Percentiles rank a stretch among this genome's conserved stretches.
These are phyloP conservation scores for Fusarium subglutinans DNA, from an alignment of 2,329 filamentous ascomycete genomes.

Conservation along the genomic window DNA sequence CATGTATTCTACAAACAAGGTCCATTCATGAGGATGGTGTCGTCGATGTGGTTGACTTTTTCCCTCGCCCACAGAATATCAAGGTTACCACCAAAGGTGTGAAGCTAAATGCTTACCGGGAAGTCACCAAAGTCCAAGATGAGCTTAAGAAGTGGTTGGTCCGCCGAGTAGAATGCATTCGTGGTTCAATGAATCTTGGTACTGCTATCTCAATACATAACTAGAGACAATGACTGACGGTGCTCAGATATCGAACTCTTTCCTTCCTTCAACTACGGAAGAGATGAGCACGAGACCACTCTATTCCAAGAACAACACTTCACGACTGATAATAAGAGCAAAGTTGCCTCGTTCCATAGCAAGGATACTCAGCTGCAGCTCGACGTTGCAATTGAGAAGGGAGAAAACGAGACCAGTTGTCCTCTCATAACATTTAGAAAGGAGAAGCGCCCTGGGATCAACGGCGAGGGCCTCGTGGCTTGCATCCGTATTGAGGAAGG, in stretches of 20 bases:
- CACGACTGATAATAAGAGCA: slow-evolving; percentile 57
- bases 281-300: slow-evolving; percentile 67
- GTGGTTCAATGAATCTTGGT: slow-evolving; percentile 71
- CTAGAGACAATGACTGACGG: neutral
- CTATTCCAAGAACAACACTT: slow-evolving; percentile 58
- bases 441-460: slow-evolving; percentile 59
- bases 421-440: slow-evolving; percentile 67
- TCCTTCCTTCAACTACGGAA: slow-evolving; percentile 77
- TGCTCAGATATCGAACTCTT: slow-evolving; percentile 73
- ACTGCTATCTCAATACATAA: neutral
- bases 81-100: slow-evolving; percentile 59
- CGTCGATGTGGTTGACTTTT: slow-evolving; percentile 78
- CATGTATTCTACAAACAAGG: slow-evolving; percentile 80
- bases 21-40: slow-evolving; percentile 81
- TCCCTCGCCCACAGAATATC: slow-evolving; percentile 72
- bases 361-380: slow-evolving; percentile 69
- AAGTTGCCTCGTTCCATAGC: slow-evolving; percentile 71
- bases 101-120: slow-evolving; percentile 62
- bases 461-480: slow-evolving; percentile 71
- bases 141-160: slow-evolving; percentile 77
- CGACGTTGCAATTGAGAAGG: slow-evolving; percentile 72
- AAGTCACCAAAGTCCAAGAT: slow-evolving; percentile 63
- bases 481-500: slow-evolving; percentile 69
- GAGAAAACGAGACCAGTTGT: slow-evolving; percentile 51
- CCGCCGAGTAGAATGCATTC: slow-evolving; percentile 76